A percentile compares a stretch with the other conserved stretches of the same genome.
phyloP scores from a whole-genome alignment of 139 green algal species.

The Dunaliella primolecta region DNA sequence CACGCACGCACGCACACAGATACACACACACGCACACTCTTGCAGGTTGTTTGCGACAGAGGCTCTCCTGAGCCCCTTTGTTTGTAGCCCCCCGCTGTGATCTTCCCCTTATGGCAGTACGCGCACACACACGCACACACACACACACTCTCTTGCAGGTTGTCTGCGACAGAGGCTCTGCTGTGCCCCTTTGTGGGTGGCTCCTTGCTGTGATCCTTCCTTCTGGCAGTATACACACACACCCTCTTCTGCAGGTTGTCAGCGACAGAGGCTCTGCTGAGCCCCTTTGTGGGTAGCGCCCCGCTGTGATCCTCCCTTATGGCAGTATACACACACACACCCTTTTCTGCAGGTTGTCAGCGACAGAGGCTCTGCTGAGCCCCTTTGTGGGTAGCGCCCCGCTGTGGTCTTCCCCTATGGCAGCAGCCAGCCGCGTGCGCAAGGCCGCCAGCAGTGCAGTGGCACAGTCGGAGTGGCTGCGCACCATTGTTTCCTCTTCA shows the following conservation, averaged over 20 bases:
- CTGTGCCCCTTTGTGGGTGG: conserved; percentile 1
- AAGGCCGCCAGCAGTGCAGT: not conserved
- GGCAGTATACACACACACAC: not conserved
- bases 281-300: not conserved
- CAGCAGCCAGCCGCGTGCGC: not conserved
- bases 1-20: too few species aligned
- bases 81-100: not conserved
- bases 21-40: not conserved
- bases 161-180: not conserved
- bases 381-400: not conserved
- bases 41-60: not conserved
- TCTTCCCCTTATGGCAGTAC: not conserved
- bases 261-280: conserved; percentile 2
- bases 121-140: not conserved
- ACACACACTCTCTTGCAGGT: not conserved
- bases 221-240: not conserved
- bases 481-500: not conserved
- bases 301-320: not conserved
- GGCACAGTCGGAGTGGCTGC: not conserved
- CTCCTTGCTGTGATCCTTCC: too few species aligned
- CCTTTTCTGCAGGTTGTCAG: not conserved
- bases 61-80: conserved; percentile 8
- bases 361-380: conserved; percentile 4
- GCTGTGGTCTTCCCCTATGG: not conserved
- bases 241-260: not conserved